Evolutionary conservation across 495 filamentous ascomycete genomes (phyloP).

Genomic region (Glonium stellatum): DNA sequence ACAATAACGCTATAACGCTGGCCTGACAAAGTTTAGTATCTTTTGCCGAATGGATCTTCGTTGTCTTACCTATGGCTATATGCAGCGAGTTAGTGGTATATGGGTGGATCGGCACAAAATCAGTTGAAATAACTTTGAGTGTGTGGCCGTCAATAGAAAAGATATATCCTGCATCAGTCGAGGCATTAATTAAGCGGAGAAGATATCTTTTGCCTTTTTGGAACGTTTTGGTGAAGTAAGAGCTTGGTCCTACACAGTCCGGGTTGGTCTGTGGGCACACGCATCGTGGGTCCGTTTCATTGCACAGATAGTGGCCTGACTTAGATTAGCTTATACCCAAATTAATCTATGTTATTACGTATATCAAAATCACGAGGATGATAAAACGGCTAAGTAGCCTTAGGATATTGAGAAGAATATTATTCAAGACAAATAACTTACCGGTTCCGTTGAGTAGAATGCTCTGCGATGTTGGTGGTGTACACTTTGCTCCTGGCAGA

Average conservation of each 20-base stretch:
- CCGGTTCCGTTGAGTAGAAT: constrained; percentile 34
- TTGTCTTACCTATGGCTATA: too few relatives aligned
- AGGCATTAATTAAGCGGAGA: constrained; percentile 35
- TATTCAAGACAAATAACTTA: constrained; percentile 14
- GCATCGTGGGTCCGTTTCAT: too few relatives aligned
- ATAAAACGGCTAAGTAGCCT: neutral
- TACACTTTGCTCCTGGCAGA: neutral
- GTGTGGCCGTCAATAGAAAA: constrained; percentile 23
- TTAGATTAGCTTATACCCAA: too few relatives aligned
- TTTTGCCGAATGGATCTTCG: too few relatives aligned
- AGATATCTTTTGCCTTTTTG: constrained; percentile 35
- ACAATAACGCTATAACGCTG: constrained; percentile 38
- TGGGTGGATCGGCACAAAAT: constrained; percentile 25
- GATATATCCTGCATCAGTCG: constrained; percentile 12
- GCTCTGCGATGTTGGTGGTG: constrained; percentile 29
- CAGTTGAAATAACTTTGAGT: constrained; percentile 17
- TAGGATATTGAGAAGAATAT: too few relatives aligned
- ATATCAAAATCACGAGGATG: neutral
- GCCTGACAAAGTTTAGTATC: constrained; percentile 1
- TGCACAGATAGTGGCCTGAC: too few relatives aligned
- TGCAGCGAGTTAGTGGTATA: neutral
- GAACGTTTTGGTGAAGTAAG: constrained; percentile 32
- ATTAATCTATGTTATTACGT: neutral
- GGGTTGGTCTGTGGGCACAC: neutral
- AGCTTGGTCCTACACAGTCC: neutral